Conservation (phyloP, 1,284 basidiomycete species). For the Fomes fomentarius region DNA sequence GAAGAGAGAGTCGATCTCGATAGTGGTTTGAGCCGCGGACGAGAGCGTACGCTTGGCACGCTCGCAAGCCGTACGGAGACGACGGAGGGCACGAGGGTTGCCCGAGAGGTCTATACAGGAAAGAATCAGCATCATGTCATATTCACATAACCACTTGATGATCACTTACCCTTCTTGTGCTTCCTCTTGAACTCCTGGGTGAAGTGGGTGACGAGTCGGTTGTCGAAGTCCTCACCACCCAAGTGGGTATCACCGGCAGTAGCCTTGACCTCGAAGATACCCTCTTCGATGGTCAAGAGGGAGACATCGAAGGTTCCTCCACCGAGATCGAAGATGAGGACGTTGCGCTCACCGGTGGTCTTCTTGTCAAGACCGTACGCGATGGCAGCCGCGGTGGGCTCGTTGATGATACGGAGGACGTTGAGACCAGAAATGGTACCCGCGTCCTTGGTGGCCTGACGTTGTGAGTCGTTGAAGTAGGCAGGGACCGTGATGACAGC, state of each 20-base stretch:
- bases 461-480: constrained; percentile 98
- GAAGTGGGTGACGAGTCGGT: constrained; percentile 98
- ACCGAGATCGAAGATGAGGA: constrained; percentile 97
- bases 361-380: constrained; percentile 96
- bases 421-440: constrained; percentile 90
- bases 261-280: constrained; percentile 99
- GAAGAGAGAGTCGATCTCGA: constrained; percentile 98
- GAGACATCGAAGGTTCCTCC: constrained; percentile 99
- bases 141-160: constrained; percentile 25
- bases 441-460: constrained; percentile 95
- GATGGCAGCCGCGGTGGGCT: constrained; percentile 94
- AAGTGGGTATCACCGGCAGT: constrained; percentile 99
- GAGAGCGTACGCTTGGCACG: constrained; percentile 99
- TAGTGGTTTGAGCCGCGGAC: constrained; percentile 94
- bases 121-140: constrained; percentile 25
- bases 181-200: constrained; percentile 99
- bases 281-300: constrained; percentile 96
- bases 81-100: constrained; percentile 95
- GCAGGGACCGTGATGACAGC: constrained; percentile 96
- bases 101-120: constrained; percentile 72
- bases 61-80: constrained; percentile 97
- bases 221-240: constrained; percentile 99
- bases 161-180: constrained; percentile 89
- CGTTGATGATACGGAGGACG: constrained; percentile 96
- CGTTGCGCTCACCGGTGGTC: constrained; percentile 86